These are phyloP conservation scores for Morella rubra DNA, from an alignment of 306 rosid genomes.

Conservation along the genomic window DNA sequence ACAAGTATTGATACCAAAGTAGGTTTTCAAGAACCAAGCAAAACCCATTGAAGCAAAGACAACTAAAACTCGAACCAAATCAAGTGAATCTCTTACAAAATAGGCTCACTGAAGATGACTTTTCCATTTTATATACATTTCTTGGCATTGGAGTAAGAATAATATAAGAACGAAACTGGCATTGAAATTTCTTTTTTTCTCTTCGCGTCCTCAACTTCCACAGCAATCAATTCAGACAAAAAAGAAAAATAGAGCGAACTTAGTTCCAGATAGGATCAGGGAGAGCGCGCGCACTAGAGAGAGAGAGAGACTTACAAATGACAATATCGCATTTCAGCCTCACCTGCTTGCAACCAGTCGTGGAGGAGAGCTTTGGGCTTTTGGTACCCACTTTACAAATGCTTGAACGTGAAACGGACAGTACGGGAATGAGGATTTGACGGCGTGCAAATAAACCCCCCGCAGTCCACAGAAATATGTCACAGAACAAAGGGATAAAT, in stretches of 20 bases:
- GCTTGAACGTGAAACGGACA: not conserved
- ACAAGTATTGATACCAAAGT: not conserved
- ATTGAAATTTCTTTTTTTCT: not conserved
- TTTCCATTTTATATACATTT: not conserved
- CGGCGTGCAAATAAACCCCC: no score
- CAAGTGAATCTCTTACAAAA: no score
- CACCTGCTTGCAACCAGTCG: constrained; percentile 1
- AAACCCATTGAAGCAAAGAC: not conserved
- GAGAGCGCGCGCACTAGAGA: not conserved
- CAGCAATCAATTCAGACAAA: not conserved
- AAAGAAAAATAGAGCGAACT: not conserved
- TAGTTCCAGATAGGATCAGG: constrained; percentile 3
- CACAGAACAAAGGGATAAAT: no score
- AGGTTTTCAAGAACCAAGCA: not conserved
- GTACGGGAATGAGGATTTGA: not conserved
- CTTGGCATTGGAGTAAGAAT: not conserved
- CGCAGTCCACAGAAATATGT: no score
- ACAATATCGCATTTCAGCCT: constrained; percentile 34
- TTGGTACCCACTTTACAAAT: not conserved
- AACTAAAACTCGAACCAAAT: not conserved
- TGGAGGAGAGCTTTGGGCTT: not conserved
- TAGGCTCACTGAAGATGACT: not conserved
- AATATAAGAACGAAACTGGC: not conserved
- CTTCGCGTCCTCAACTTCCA: not conserved
- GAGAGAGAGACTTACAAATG: constrained; percentile 38